phyloP scores from a whole-genome alignment of 1,284 basidiomycete genomes.

The Tetrapyrgos nigripes region DNA sequence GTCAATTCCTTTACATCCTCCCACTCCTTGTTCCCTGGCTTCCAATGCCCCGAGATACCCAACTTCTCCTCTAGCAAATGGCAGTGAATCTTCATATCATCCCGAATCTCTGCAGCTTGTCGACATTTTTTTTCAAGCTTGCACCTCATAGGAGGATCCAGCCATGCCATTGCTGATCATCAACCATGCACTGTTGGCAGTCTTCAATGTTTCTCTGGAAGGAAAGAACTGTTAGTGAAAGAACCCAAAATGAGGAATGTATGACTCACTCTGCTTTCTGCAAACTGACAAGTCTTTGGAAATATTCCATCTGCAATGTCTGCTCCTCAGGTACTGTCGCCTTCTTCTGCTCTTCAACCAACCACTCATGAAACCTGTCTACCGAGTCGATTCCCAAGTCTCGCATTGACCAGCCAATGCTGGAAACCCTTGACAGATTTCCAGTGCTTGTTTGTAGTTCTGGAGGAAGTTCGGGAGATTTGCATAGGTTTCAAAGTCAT shows the following conservation, averaged over 20 bases:
- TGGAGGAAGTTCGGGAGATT: too few relatives aligned
- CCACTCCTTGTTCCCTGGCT: neutral
- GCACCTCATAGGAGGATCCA: neutral
- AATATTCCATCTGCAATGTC: too few relatives aligned
- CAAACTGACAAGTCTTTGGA: conserved; percentile 24
- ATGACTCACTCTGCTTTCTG: conserved; percentile 17
- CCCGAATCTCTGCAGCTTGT: conserved; percentile 7
- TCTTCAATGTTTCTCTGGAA: too few relatives aligned
- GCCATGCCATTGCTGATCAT: too few relatives aligned
- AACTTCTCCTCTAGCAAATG: conserved; percentile 1
- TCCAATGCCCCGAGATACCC: neutral
- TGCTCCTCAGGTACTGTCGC: too few relatives aligned
- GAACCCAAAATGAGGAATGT: neutral
- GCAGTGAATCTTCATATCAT: conserved; percentile 6
- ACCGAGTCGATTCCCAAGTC: conserved; percentile 15
- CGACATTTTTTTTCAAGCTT: conserved; percentile 6
- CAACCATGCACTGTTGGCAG: neutral
- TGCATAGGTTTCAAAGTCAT: conserved; percentile 25
- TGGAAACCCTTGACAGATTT: conserved; percentile 18
- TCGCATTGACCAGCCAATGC: conserved; percentile 21
- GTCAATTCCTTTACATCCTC: neutral
- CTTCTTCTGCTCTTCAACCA: too few relatives aligned
- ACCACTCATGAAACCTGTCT: conserved; percentile 21
- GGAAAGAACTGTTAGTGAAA: neutral
- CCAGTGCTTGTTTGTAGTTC: conserved; percentile 34